Percentiles rank a stretch among this genome's conserved stretches.
Conservation (phyloP, 768 basidiomycete species). For the Rhizopogon salebrosus region DNA sequence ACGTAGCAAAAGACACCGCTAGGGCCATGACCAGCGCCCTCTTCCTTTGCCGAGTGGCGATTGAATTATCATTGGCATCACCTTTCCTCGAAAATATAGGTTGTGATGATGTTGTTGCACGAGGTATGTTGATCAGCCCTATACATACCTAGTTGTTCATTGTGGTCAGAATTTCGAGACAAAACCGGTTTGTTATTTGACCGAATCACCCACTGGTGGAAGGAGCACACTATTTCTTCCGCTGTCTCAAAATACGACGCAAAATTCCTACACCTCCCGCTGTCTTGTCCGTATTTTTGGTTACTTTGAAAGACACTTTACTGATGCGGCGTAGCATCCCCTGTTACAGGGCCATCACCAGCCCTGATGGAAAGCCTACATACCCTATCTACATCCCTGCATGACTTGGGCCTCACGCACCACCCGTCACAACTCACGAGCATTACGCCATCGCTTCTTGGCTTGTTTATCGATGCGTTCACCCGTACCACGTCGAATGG, state of each 20-base stretch:
- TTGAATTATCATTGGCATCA: constrained; percentile 41
- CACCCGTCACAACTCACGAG: constrained; percentile 28
- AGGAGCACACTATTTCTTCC: constrained; percentile 33
- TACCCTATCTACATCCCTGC: constrained; percentile 46
- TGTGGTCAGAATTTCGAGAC: constrained; percentile 43
- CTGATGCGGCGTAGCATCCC: constrained; percentile 10
- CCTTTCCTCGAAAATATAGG: constrained; percentile 41
- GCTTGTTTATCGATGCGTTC: constrained; percentile 29
- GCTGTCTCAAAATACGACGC: constrained; percentile 15
- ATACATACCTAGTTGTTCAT: background rate
- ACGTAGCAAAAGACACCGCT: constrained; percentile 4
- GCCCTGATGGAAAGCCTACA: constrained; percentile 51
- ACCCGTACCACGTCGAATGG: constrained; percentile 27
- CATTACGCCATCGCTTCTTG: constrained; percentile 36
- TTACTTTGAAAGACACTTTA: background rate
- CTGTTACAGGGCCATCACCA: constrained; percentile 42
- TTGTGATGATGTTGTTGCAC: constrained; percentile 29
- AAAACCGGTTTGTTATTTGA: constrained; percentile 37
- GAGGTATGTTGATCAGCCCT: constrained; percentile 27
- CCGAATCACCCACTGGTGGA: constrained; percentile 50
- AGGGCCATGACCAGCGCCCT: constrained; percentile 30
- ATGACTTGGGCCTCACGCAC: constrained; percentile 48
- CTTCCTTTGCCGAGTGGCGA: constrained; percentile 45
- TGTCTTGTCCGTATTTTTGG: constrained; percentile 9
- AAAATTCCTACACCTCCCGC: constrained; percentile 1